These are phyloP conservation scores for Pterocarpus santalinus DNA, from an alignment of 306 rosid species.

Conservation along the genomic window DNA sequence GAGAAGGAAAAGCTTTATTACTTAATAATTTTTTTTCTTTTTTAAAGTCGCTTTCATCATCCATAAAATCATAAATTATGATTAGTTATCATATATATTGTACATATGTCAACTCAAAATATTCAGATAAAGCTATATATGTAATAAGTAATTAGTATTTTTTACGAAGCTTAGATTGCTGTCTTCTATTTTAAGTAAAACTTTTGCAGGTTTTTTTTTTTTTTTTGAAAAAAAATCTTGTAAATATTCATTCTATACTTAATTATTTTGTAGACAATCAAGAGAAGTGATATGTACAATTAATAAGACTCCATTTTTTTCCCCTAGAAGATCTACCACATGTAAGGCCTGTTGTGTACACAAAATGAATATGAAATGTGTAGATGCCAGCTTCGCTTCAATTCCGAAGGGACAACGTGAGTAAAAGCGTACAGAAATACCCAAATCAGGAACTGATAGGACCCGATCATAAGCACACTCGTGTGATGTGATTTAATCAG, in stretches of 20 bases:
- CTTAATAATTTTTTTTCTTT: not conserved
- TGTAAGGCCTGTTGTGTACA: not conserved
- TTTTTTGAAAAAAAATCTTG: not conserved
- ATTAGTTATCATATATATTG: not conserved
- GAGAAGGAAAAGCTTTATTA: not conserved
- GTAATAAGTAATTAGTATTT: too few relatives aligned
- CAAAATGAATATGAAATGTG: not conserved
- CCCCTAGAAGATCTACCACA: not conserved
- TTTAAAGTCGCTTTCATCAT: not conserved
- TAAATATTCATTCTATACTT: not conserved
- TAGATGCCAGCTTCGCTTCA: not conserved
- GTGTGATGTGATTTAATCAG: constrained; percentile 51
- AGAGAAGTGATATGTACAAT: not conserved
- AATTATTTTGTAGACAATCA: not conserved
- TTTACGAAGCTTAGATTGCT: not conserved
- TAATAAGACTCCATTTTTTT: not conserved
- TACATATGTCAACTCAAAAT: not conserved
- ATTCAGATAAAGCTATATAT: too few relatives aligned
- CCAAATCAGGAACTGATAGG: constrained; percentile 39
- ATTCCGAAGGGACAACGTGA: constrained; percentile 5
- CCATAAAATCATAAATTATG: not conserved
- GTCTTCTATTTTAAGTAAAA: not conserved
- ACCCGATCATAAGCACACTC: constrained; percentile 35
- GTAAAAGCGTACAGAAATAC: not conserved
- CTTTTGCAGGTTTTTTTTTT: not conserved